These are phyloP conservation scores for Juglanconis oblonga DNA, from an alignment of 2,329 filamentous ascomycete species.

Conservation along the genomic window DNA sequence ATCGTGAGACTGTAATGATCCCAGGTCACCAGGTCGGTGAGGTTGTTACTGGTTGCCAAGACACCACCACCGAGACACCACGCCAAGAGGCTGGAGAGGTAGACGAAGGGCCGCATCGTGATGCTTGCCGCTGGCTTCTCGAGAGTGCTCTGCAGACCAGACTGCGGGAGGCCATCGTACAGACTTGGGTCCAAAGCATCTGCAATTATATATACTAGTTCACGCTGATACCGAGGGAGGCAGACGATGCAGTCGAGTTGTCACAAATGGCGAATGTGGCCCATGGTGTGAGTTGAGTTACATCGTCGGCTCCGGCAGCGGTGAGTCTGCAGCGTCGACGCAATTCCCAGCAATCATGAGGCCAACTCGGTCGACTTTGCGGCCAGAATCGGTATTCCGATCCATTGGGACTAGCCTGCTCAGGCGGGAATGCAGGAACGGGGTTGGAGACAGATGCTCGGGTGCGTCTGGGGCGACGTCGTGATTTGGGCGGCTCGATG, in stretches of 20 bases:
- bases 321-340: not conserved
- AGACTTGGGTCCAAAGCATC: not conserved
- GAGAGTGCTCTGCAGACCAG: not conserved
- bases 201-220: not conserved
- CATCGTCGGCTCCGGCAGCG: conserved; percentile 4
- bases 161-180: not conserved
- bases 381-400: not conserved
- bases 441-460: not conserved
- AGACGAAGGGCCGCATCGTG: conserved; percentile 13
- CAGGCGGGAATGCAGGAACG: not conserved
- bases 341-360: conserved; percentile 18
- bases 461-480: not conserved
- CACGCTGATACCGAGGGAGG: no score
- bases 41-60: conserved; percentile 36
- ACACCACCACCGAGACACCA: conserved; percentile 20
- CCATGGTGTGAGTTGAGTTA: not conserved
- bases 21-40: conserved; percentile 45
- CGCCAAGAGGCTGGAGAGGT: conserved; percentile 9
- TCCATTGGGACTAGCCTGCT: not conserved
- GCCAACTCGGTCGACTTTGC: not conserved
- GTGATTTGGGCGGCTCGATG: conserved; percentile 5
- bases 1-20: conserved; percentile 49
- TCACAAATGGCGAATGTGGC: not conserved
- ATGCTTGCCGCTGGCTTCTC: not conserved
- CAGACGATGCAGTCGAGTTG: not conserved